A percentile compares a stretch with the other conserved stretches of the same genome.
Evolutionary conservation across 2,329 filamentous ascomycete species (phyloP).

Genomic region (Diaporthe capsici): DNA sequence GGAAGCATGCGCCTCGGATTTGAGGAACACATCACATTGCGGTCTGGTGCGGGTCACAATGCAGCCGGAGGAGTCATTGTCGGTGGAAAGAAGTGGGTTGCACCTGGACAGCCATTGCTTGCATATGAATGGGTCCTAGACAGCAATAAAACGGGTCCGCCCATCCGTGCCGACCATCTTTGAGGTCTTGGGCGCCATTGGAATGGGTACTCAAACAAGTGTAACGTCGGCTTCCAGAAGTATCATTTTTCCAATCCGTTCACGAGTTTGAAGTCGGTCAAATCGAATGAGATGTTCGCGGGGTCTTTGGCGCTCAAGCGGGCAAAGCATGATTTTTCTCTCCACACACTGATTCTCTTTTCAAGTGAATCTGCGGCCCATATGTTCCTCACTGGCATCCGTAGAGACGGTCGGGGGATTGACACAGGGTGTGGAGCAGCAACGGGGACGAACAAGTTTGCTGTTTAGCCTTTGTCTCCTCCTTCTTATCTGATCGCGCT

Average conservation of each 20-base stretch:
- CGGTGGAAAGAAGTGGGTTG: constrained; percentile 3
- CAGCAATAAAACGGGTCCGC: not conserved
- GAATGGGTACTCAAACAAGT: not conserved
- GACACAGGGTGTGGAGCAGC: not conserved
- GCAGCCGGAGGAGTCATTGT: not conserved
- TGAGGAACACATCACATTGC: too few species aligned
- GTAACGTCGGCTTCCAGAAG: constrained; percentile 2
- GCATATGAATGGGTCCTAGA: constrained; percentile 8
- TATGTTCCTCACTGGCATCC: not conserved
- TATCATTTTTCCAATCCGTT: not conserved
- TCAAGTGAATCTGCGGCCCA: not conserved
- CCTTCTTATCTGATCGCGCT: constrained; percentile 41
- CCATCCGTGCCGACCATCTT: not conserved
- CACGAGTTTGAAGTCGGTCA: too few species aligned
- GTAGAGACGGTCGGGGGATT: not conserved
- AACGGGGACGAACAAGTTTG: constrained; percentile 7
- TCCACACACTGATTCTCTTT: not conserved
- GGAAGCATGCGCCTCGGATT: not conserved
- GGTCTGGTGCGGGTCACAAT: not conserved
- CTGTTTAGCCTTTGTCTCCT: constrained; percentile 1
- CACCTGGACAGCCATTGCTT: constrained; percentile 7
- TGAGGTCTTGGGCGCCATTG: not conserved
- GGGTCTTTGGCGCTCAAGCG: not conserved
- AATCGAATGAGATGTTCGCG: not conserved
- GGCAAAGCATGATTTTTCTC: not conserved